Base-by-base conservation (phyloP, 2,329 filamentous ascomycete species). In the Aspergillus costaricaensis region DNA sequence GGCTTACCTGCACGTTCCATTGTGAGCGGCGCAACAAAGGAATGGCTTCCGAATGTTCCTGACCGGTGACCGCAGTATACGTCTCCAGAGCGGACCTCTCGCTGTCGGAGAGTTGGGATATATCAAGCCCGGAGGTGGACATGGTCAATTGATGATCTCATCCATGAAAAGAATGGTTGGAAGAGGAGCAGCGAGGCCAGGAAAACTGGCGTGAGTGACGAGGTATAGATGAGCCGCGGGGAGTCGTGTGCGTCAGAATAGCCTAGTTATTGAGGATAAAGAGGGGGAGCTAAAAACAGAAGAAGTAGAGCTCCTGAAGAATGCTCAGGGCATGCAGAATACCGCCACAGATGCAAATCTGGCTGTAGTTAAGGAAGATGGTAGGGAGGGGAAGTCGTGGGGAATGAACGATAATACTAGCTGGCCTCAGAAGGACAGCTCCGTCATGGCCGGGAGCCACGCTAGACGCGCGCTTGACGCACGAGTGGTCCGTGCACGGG, bases 51-150 rank as follows among this genome's bases (percentile, higher is more conserved):
- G 86, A 83, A 48, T 87, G 76, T 21, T 92, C 88, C 76, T 97
- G 92, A 68, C 93, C 88, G 25, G 95, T 98, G 54, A 99, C 90
- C 55, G 90, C 85, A 15, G 88, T 91, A 77, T 92, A 96, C 72
- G 96, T 94, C 69, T 96, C 88, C 25, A 99, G 85, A 50, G 91
- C 90, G 55, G 89, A 85, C 76, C 92, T 92, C 80, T 98, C 92
- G 67, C 85, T 85, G 64, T 88, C 80, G 54, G 89, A 90, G 72
- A 97, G 88, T 76, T 88, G 84, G 69, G 83, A 83, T 69, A 90
- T 82, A 59, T 82, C 83, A 43, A 71, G 65, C 61, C 77, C 77
- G 65, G 81, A 77, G 75, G 74, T 84, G 81, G 72, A 73, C 79
- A 82, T 82, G 58, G 60, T 74, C 57, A 63, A 58, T 64, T 59